Evolutionary conservation across 805 yeast genomes (phyloP).

Genomic region (Yamadazyma kitorensis): DNA sequence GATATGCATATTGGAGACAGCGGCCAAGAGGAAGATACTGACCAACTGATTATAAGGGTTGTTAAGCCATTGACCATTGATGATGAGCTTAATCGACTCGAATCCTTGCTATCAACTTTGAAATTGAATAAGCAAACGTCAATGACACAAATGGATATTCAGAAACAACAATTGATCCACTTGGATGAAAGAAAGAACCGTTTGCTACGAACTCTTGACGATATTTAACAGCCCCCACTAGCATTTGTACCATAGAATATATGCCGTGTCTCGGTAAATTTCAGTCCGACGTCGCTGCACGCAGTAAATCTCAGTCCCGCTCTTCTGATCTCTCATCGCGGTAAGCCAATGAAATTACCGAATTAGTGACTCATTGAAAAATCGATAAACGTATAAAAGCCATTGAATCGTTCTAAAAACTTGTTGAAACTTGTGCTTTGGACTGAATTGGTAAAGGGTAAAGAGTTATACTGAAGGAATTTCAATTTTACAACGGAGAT

Average conservation of each 20-base stretch:
- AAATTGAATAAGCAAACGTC: slow-evolving; percentile 3
- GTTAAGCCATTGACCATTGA: slow-evolving; percentile 7
- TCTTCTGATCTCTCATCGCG: slow-evolving; percentile 19
- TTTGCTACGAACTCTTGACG: not conserved
- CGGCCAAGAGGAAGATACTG: slow-evolving; percentile 7
- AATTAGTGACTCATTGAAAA: slow-evolving; percentile 17
- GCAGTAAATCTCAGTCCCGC: slow-evolving; percentile 1
- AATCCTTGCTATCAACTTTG: slow-evolving; percentile 1
- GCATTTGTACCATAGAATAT: too few species aligned
- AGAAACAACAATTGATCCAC: slow-evolving; percentile 4
- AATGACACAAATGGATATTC: slow-evolving; percentile 5
- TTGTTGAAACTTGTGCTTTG: too few species aligned
- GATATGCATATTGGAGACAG: slow-evolving; percentile 12
- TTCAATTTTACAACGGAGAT: slow-evolving; percentile 1
- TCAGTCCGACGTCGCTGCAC: too few species aligned
- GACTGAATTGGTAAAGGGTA: too few species aligned
- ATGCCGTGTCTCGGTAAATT: too few species aligned
- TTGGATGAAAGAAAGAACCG: slow-evolving; percentile 1
- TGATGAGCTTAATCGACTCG: slow-evolving; percentile 8
- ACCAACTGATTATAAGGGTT: slow-evolving; percentile 1
- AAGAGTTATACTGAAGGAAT: too few species aligned
- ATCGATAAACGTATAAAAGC: not conserved
- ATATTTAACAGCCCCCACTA: too few species aligned
- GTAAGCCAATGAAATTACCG: slow-evolving; percentile 15
- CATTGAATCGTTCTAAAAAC: too few species aligned